Base-by-base conservation (phyloP, 2,329 filamentous ascomycete genomes). In the Fusarium foetens region DNA sequence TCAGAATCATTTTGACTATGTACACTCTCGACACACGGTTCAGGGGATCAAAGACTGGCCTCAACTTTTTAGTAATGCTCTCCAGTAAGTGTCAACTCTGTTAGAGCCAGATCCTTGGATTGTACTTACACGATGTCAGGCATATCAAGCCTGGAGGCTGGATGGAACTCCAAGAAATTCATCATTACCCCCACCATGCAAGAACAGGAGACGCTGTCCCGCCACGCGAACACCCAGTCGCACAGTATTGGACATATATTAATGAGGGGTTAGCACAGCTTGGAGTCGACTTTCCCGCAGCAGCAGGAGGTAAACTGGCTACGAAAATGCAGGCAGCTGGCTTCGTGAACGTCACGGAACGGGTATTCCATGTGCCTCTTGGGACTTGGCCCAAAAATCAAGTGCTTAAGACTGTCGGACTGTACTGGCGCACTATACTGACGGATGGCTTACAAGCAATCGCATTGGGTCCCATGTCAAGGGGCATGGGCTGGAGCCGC, bases 21-120 rank as follows among this genome's bases (percentile, higher is more conserved):
- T 91, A 38, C 89, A 91, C 75, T 85, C 86, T n/a, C 83, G 89
- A 6, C 85, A 88, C 62, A 86, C 87, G 3, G 85, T 87, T 19
- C 84, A 86, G 82, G 87, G 85, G 5, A 86, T 90, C 64, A 86
- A 84, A 53, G 83, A 90, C 73, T 90, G 88, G 88, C 82, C 82
- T 4, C 81, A 75, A 19, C 76, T 90, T 1, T 83, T 89, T 63
- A 77, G 79, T 19, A 83, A 49, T 35, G 62, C 72, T 5, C 45
- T 76, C 8, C 64, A 73, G 75, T 77, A 68, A 69, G 74, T 57
- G 29, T 25, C 16, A 54, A 39, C 9, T 17, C 21, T 27, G 13
- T 31, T 25, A 55, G 13, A 67, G 45, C 51, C 52, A 54, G 27
- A 14, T 43, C 36, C 12, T 31, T 6, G n/a, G 14, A 11, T 29